A percentile compares a stretch with the other conserved stretches of the same genome.
Conservation (phyloP, 257 asterid genomes). For the Henckelia pumila region DNA sequence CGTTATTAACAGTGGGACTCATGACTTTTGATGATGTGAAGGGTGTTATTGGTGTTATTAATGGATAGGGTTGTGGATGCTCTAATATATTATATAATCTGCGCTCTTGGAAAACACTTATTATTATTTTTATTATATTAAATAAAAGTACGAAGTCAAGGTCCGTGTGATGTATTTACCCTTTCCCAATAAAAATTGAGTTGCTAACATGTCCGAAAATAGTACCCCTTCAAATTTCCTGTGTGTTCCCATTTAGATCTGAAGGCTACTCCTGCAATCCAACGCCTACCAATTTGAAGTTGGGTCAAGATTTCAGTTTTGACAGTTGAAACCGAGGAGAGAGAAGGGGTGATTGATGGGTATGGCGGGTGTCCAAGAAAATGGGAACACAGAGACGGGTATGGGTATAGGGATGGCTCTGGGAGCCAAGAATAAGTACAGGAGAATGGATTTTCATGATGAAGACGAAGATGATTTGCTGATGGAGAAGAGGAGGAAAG, state of each 20-base stretch:
- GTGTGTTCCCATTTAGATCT: conserved; percentile 13
- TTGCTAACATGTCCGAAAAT: conserved; percentile 1
- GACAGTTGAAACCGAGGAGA: neutral
- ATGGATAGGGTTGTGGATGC: too few species aligned
- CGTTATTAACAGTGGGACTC: too few species aligned
- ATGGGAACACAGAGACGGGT: conserved; percentile 50
- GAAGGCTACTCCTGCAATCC: neutral
- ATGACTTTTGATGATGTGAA: too few species aligned
- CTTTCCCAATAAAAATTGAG: neutral
- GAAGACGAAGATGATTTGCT: conserved; percentile 35
- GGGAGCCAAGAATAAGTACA: conserved; percentile 66
- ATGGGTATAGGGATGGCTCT: conserved; percentile 33
- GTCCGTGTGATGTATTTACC: neutral
- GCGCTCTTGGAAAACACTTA: conserved; percentile 6
- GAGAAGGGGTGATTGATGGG: conserved; percentile 34
- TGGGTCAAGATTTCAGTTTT: neutral
- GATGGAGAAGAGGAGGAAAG: conserved; percentile 46
- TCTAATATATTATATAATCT: too few species aligned
- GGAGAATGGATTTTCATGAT: conserved; percentile 57
- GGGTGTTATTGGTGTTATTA: too few species aligned
- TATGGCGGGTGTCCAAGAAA: conserved; percentile 47
- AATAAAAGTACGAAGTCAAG: neutral
- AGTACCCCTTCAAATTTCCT: neutral
- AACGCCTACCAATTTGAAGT: neutral
- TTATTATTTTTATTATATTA: neutral